Evolutionary conservation across 768 basidiomycete genomes (phyloP).

Genomic region (Boletus rubropictus): DNA sequence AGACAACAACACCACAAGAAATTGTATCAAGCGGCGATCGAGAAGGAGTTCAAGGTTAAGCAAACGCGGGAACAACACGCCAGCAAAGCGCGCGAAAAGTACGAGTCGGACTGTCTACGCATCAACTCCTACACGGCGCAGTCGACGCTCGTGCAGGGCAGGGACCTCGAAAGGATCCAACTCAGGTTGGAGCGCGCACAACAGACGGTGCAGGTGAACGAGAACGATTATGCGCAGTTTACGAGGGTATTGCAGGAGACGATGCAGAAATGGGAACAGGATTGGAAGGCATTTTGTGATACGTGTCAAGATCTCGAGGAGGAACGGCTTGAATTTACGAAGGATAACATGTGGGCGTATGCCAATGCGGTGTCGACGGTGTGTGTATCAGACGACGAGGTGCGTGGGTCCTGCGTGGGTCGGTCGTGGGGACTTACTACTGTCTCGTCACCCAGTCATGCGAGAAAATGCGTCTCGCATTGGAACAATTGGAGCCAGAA

Average conservation of each 20-base stretch:
- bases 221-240: constrained; percentile 89
- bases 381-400: constrained; percentile 94
- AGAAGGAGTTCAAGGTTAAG: constrained; percentile 88
- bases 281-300: constrained; percentile 95
- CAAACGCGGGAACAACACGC: constrained; percentile 83
- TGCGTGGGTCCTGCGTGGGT: constrained; percentile 33
- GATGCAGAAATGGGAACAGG: constrained; percentile 78
- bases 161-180: constrained; percentile 86
- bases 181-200: constrained; percentile 83
- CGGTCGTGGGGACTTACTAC: neutral
- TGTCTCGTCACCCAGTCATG: constrained; percentile 57
- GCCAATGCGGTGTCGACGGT: constrained; percentile 95
- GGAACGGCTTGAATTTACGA: constrained; percentile 88
- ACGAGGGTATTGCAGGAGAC: constrained; percentile 75
- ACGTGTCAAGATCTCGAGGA: constrained; percentile 94
- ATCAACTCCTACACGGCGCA: constrained; percentile 95
- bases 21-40: constrained; percentile 65
- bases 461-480: constrained; percentile 76
- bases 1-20: constrained; percentile 72
- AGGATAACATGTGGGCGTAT: constrained; percentile 93
- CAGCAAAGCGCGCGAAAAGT: constrained; percentile 85
- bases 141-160: constrained; percentile 84
- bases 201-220: constrained; percentile 84
- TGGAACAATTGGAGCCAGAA: constrained; percentile 86
- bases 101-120: constrained; percentile 85